Conservation (phyloP, 2,329 filamentous ascomycete species). For the Polytolypa hystricis region DNA sequence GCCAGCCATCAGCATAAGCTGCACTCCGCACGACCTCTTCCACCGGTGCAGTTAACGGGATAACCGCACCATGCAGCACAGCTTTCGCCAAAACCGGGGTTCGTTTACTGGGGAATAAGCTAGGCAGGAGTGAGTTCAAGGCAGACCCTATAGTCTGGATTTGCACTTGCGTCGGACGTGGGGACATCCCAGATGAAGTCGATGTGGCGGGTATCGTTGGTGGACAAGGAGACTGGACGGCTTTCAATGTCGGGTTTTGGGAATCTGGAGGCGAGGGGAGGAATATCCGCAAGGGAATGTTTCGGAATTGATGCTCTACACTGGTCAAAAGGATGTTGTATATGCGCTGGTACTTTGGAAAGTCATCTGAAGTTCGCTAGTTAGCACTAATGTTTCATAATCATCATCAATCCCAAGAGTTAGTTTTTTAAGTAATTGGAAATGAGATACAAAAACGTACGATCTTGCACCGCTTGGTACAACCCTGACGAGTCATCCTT, state of each 20-base stretch:
- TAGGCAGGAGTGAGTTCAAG: conserved; percentile 63
- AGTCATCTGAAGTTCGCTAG: no score
- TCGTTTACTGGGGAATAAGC: conserved; percentile 74
- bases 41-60: conserved; percentile 69
- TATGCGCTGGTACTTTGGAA: conserved; percentile 59
- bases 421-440: no score
- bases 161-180: conserved; percentile 12
- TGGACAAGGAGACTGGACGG: conserved; percentile 65
- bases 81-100: conserved; percentile 75
- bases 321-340: conserved; percentile 64
- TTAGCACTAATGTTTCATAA: no score
- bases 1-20: conserved; percentile 85
- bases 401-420: no score
- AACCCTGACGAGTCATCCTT: conserved; percentile 73
- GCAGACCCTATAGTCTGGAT: conserved; percentile 64
- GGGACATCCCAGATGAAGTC: conserved; percentile 12
- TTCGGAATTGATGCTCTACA: conserved; percentile 57
- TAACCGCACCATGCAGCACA: conserved; percentile 70
- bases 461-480: conserved; percentile 69
- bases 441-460: conserved; percentile 36
- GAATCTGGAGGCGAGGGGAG: conserved; percentile 56
- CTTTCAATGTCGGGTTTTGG: conserved; percentile 42
- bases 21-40: conserved; percentile 74
- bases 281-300: conserved; percentile 83
- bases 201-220: conserved; percentile 30